Percentiles rank a stretch among this genome's conserved stretches.
Evolutionary conservation across 495 filamentous ascomycete genomes (phyloP).

Genomic region (Thozetella sp.): DNA sequence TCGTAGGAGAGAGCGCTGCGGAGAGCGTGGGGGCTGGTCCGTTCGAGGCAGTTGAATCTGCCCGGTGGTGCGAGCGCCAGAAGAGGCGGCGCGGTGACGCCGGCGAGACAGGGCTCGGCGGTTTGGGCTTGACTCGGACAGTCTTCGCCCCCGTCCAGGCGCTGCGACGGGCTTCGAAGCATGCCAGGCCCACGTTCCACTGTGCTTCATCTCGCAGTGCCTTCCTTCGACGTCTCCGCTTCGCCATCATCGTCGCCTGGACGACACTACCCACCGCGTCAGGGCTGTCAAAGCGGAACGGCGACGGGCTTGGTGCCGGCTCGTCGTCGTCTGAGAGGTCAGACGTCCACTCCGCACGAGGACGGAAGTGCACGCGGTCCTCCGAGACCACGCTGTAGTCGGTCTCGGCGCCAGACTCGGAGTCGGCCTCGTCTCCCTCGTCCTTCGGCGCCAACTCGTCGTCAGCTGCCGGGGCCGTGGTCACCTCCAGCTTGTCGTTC

Average conservation of each 20-base stretch:
- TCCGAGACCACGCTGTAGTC: constrained; percentile 48
- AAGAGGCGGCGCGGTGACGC: constrained; percentile 27
- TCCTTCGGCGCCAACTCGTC: constrained; percentile 18
- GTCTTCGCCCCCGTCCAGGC: constrained; percentile 81
- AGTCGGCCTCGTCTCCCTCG: constrained; percentile 29
- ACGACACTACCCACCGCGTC: constrained; percentile 56
- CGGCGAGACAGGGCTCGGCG: constrained; percentile 29
- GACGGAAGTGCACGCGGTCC: constrained; percentile 37
- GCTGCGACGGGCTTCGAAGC: constrained; percentile 75
- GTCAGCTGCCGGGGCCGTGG: constrained; percentile 3
- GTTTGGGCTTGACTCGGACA: constrained; percentile 38
- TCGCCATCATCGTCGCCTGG: constrained; percentile 33
- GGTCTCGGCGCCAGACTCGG: constrained; percentile 41
- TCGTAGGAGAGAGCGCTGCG: constrained; percentile 19
- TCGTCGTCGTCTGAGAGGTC: constrained; percentile 44
- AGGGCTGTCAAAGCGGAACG: constrained; percentile 67
- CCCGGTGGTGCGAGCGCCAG: constrained; percentile 24
- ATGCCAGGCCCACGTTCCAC: constrained; percentile 82
- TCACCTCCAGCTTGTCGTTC: background rate
- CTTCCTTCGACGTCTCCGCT: constrained; percentile 61
- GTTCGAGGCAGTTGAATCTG: background rate
- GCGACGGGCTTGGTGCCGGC: constrained; percentile 24
- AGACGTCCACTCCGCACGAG: constrained; percentile 47
- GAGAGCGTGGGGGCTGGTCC: constrained; percentile 5
- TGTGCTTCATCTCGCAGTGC: constrained; percentile 71